Conservation (phyloP, 768 basidiomycete species). For the Botryobasidium botryosum region DNA sequence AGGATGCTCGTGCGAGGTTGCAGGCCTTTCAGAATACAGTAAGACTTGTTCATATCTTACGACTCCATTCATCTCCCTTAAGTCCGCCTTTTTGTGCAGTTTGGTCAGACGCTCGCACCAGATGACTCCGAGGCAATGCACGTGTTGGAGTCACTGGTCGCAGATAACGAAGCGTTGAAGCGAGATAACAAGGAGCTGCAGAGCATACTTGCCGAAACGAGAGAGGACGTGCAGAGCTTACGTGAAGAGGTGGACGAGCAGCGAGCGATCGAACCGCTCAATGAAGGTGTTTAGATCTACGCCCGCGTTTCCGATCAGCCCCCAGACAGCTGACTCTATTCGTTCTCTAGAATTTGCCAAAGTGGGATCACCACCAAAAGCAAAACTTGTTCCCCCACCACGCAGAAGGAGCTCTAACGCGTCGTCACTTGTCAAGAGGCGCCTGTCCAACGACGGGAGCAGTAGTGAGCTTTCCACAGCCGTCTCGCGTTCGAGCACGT, state of each 20-base stretch:
- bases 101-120: constrained; percentile 10
- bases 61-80: constrained; percentile 14
- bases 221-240: constrained; percentile 54
- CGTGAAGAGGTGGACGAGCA: constrained; percentile 67
- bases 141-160: constrained; percentile 70
- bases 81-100: constrained; percentile 4
- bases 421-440: too few species aligned
- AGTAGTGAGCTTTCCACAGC: too few species aligned
- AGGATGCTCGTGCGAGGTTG: constrained; percentile 46
- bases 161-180: constrained; percentile 69
- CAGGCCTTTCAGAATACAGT: constrained; percentile 45
- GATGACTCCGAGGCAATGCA: constrained; percentile 33
- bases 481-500: too few species aligned
- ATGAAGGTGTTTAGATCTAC: too few species aligned
- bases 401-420: too few species aligned
- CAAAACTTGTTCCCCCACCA: too few species aligned
- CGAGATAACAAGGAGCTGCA: constrained; percentile 70
- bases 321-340: too few species aligned
- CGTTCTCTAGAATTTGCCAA: too few species aligned
- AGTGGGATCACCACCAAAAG: too few species aligned
- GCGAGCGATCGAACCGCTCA: constrained; percentile 9
- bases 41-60: constrained; percentile 15
- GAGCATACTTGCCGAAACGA: constrained; percentile 49
- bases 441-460: too few species aligned
- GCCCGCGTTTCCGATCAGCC: too few species aligned